phyloP scores from a whole-genome alignment of 495 filamentous ascomycete genomes.

The Haplographium delicatum region DNA sequence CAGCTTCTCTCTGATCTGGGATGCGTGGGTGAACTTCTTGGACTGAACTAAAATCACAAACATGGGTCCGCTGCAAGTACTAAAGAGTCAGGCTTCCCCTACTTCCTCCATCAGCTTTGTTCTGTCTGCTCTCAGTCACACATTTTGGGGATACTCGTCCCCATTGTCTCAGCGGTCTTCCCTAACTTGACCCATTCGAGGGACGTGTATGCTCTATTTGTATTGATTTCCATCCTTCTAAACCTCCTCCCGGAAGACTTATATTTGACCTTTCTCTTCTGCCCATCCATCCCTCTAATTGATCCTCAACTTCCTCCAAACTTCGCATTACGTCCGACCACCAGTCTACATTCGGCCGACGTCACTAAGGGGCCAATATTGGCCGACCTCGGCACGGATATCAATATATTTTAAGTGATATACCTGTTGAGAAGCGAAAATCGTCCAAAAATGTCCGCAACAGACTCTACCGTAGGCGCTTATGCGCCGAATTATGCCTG shows the following conservation, averaged over 20 bases:
- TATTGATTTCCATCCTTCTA: too few species aligned
- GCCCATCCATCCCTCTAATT: background rate
- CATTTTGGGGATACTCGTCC: background rate
- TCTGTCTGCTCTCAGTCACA: background rate
- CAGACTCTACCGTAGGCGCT: background rate
- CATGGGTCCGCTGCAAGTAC: slow-evolving; percentile 7
- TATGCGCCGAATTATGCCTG: slow-evolving; percentile 56
- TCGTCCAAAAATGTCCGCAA: background rate
- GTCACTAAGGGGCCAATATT: background rate
- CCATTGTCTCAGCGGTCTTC: background rate
- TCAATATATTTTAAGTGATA: background rate
- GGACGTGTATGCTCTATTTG: too few species aligned
- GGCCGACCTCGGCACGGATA: slow-evolving; percentile 3
- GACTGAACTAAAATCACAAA: too few species aligned
- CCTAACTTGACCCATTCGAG: too few species aligned
- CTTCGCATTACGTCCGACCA: background rate
- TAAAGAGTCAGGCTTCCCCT: slow-evolving; percentile 9
- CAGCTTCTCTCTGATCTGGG: background rate
- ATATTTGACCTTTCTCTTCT: background rate
- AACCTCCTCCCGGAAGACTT: too few species aligned
- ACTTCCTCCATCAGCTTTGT: slow-evolving; percentile 1
- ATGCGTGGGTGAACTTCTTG: slow-evolving; percentile 6
- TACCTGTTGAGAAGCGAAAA: slow-evolving; percentile 5
- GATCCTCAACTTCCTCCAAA: background rate
- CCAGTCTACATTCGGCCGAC: background rate